A percentile compares a stretch with the other conserved stretches of the same genome.
phyloP scores from a whole-genome alignment of 768 basidiomycete genomes.

The Leccinum broughii region DNA sequence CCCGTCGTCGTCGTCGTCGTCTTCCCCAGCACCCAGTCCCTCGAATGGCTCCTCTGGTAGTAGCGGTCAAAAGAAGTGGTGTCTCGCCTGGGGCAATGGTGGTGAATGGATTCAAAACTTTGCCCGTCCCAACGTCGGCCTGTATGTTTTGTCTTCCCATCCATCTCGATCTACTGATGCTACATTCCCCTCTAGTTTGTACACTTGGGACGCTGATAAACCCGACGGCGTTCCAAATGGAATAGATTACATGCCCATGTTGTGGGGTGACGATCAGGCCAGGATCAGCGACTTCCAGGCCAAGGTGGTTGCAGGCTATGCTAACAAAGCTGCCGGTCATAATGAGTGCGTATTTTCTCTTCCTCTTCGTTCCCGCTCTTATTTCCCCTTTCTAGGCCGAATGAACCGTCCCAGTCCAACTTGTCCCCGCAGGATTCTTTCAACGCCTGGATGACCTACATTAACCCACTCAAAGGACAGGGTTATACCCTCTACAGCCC shows the following conservation, averaged over 20 bases:
- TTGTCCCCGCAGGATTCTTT: conserved; percentile 51
- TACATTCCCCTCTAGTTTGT: conserved; percentile 39
- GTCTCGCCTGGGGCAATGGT: conserved; percentile 65
- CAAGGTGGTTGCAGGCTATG: conserved; percentile 50
- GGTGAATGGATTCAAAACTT: conserved; percentile 50
- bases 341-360: conserved; percentile 64
- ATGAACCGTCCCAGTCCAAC: conserved; percentile 62
- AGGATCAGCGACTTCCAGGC: conserved; percentile 46
- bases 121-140: conserved; percentile 38
- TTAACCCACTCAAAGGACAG: conserved; percentile 52
- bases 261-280: conserved; percentile 53
- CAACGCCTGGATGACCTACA: conserved; percentile 57
- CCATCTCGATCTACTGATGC: not conserved
- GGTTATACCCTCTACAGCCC: conserved; percentile 68
- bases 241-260: conserved; percentile 56
- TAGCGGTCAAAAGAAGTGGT: conserved; percentile 45
- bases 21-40: conserved; percentile 21
- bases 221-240: conserved; percentile 40
- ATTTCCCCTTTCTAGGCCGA: conserved; percentile 51
- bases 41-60: not conserved
- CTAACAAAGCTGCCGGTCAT: conserved; percentile 51
- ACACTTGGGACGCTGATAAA: conserved; percentile 61
- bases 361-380: conserved; percentile 1
- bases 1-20: conserved; percentile 13
- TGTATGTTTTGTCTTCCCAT: conserved; percentile 35